Conservation (phyloP, 2,329 filamentous ascomycete species). For the Gnomoniopsis smithogilvyi region DNA sequence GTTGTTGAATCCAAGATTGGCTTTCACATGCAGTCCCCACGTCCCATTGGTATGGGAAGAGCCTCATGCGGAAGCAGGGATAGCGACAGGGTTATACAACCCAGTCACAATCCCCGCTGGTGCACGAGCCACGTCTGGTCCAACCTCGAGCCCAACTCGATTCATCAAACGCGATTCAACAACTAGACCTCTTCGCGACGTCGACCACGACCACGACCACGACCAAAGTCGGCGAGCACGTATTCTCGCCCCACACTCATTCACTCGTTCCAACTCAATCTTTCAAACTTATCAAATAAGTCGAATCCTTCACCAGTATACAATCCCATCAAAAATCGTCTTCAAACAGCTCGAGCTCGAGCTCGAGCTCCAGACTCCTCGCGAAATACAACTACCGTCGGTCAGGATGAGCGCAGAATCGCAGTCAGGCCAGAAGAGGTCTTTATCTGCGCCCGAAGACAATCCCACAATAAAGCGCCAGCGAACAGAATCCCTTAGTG, state of each 20-base stretch:
- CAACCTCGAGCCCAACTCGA: neutral
- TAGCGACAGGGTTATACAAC: neutral
- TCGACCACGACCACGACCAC: too few species aligned
- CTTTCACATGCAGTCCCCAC: neutral
- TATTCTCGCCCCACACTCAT: neutral
- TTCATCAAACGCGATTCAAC: neutral
- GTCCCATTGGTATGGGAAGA: neutral
- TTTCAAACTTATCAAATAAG: neutral
- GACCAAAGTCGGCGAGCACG: too few species aligned
- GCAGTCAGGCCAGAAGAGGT: conserved; percentile 30
- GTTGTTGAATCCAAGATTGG: too few species aligned
- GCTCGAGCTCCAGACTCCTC: too few species aligned
- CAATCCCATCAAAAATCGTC: neutral
- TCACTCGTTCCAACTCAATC: too few species aligned
- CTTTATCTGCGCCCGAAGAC: conserved; percentile 28
- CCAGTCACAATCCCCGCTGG: neutral
- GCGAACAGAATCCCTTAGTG: conserved; percentile 19
- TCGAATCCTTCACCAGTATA: neutral
- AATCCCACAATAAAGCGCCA: conserved; percentile 30
- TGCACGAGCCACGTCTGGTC: conserved; percentile 10
- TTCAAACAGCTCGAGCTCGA: neutral
- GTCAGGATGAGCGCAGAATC: conserved; percentile 9
- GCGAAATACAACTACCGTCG: neutral
- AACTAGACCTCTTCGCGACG: too few species aligned
- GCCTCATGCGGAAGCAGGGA: conserved; percentile 7